These are phyloP conservation scores for Aspergillus tamarii DNA, from an alignment of 2,329 filamentous ascomycete species.

Conservation along the genomic window DNA sequence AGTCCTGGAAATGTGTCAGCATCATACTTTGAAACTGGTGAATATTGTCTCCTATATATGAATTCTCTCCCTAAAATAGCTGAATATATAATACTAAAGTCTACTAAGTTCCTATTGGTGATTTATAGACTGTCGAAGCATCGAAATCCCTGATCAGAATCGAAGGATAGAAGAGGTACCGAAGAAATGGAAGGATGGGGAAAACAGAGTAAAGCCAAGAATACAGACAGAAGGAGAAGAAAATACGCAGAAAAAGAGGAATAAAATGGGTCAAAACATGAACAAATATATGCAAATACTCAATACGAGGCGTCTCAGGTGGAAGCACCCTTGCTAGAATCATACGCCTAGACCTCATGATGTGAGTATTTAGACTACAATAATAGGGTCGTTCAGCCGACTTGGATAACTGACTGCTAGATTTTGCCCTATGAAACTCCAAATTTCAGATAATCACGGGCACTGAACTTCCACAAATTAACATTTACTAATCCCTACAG, in stretches of 20 bases:
- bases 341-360: slow-evolving; percentile 18
- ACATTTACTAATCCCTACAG: neutral
- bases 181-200: neutral
- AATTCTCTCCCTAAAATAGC: neutral
- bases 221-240: neutral
- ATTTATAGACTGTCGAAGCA: neutral
- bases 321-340: slow-evolving; percentile 5
- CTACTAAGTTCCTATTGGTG: neutral
- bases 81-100: neutral
- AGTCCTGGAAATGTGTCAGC: neutral
- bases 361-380: slow-evolving; percentile 1
- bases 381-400: neutral
- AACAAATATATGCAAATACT: slow-evolving; percentile 6
- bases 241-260: neutral
- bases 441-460: neutral
- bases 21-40: neutral
- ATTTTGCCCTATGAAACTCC: neutral
- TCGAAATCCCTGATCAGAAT: neutral
- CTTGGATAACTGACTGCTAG: neutral
- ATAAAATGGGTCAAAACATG: slow-evolving; percentile 1
- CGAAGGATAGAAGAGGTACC: neutral
- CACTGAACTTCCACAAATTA: neutral
- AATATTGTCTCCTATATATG: neutral
- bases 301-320: slow-evolving; percentile 7
- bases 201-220: neutral